These are phyloP conservation scores for Aureobasidium pullulans DNA, from an alignment of 2,329 filamentous ascomycete species.

Conservation along the genomic window DNA sequence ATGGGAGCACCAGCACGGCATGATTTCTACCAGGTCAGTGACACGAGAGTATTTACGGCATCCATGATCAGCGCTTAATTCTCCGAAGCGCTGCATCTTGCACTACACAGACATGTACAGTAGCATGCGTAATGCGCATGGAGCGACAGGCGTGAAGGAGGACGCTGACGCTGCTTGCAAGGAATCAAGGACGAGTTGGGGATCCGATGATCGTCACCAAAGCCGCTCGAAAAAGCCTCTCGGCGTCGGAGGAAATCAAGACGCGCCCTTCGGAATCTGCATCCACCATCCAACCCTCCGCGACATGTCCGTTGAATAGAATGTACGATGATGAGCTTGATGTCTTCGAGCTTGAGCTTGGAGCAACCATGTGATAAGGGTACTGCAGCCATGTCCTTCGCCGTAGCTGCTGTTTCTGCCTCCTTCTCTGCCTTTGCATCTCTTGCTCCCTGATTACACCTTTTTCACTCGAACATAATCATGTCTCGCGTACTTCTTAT, in stretches of 20 bases:
- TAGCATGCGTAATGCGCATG: neutral
- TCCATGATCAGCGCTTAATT: constrained; percentile 9
- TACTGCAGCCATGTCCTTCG: constrained; percentile 4
- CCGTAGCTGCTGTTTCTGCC: neutral
- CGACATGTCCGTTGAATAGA: neutral
- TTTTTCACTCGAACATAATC: neutral
- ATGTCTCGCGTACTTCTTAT: constrained; percentile 36
- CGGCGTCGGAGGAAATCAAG: constrained; percentile 6
- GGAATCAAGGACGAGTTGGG: neutral
- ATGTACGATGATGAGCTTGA: neutral
- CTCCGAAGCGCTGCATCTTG: constrained; percentile 11
- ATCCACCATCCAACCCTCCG: neutral
- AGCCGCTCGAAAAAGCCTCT: neutral
- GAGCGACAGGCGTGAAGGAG: neutral
- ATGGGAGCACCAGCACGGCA: neutral
- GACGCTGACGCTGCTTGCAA: neutral
- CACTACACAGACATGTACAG: neutral
- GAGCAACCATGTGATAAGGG: constrained; percentile 2
- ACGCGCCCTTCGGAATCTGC: constrained; percentile 5
- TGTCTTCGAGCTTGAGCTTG: neutral
- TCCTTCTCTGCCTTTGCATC: neutral
- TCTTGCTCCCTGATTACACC: neutral
- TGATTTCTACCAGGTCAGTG: neutral
- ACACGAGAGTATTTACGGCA: neutral
- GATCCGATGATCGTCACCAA: constrained; percentile 6